Percentiles rank a stretch among this genome's conserved stretches.
phyloP scores from a whole-genome alignment of 1,284 basidiomycete genomes.

The Salmacisia buchloeana region DNA sequence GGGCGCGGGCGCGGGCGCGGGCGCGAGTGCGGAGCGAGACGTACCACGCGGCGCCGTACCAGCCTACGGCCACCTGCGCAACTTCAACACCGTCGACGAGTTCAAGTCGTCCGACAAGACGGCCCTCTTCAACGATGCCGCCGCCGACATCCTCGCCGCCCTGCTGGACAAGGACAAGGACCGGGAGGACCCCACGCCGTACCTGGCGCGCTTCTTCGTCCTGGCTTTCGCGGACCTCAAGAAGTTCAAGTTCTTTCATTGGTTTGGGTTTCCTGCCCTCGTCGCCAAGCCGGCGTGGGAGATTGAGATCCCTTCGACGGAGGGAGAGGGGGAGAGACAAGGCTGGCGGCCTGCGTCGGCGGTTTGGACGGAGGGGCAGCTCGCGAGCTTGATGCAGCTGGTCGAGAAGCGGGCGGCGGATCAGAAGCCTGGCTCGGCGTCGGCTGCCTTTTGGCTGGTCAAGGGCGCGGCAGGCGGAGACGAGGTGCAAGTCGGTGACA shows the following conservation, averaged over 20 bases:
- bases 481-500: constrained; percentile 10
- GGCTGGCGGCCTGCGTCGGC: constrained; percentile 59
- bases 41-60: constrained; percentile 31
- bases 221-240: constrained; percentile 95
- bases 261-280: constrained; percentile 94
- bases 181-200: constrained; percentile 19
- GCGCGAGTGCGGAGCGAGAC: too few species aligned
- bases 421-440: constrained; percentile 1
- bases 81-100: constrained; percentile 85
- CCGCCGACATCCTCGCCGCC: constrained; percentile 1
- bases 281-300: constrained; percentile 57
- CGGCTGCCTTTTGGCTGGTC: constrained; percentile 26
- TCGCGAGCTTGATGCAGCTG: not conserved
- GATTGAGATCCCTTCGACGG: constrained; percentile 55
- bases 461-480: constrained; percentile 5
- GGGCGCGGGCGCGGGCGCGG: too few species aligned
- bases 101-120: constrained; percentile 87
- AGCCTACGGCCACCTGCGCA: constrained; percentile 67
- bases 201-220: constrained; percentile 71
- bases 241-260: constrained; percentile 95
- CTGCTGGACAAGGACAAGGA: constrained; percentile 14
- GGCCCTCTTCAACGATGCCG: constrained; percentile 59
- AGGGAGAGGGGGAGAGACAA: constrained; percentile 53
- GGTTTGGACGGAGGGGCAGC: constrained; percentile 1
- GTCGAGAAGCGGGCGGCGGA: not conserved